A percentile compares a stretch with the other conserved stretches of the same genome.
phyloP scores from a whole-genome alignment of 2,329 filamentous ascomycete species.

The Knoxdaviesia capensis region DNA sequence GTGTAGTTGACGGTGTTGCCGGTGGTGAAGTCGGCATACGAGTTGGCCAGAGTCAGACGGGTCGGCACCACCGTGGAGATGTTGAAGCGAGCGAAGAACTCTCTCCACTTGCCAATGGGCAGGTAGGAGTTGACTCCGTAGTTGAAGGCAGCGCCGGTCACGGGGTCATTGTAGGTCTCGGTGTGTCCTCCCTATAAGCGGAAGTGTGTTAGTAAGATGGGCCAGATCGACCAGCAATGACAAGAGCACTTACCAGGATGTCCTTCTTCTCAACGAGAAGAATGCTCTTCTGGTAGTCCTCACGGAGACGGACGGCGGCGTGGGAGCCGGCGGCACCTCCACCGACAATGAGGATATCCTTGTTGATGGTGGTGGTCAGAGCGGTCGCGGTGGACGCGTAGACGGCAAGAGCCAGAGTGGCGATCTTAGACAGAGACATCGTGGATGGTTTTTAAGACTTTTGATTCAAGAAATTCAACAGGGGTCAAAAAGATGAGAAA shows the following conservation, averaged over 20 bases:
- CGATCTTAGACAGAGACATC: too few species aligned
- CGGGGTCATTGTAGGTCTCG: conserved; percentile 22
- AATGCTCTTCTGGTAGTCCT: conserved; percentile 14
- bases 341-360: conserved; percentile 16
- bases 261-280: conserved; percentile 15
- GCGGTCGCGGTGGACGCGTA: too few species aligned
- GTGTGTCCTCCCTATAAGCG: conserved; percentile 24
- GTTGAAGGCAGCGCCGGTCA: conserved; percentile 12
- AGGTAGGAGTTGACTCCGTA: conserved; percentile 17
- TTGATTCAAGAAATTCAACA: too few species aligned
- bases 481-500: too few species aligned
- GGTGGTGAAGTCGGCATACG: conserved; percentile 16
- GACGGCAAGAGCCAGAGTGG: too few species aligned
- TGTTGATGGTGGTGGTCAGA: conserved; percentile 5
- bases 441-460: too few species aligned
- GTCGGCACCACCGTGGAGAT: conserved; percentile 11
- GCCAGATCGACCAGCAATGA: too few species aligned
- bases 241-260: conserved; percentile 10
- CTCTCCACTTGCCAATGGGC: conserved; percentile 16
- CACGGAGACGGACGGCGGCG: conserved; percentile 15
- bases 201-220: too few species aligned
- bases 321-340: conserved; percentile 17
- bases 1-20: conserved; percentile 13
- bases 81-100: conserved; percentile 23
- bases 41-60: conserved; percentile 10